These are phyloP conservation scores for Cyclotella choctawhatcheeana DNA, from an alignment of 108 stramenopile species.

Conservation along the genomic window DNA sequence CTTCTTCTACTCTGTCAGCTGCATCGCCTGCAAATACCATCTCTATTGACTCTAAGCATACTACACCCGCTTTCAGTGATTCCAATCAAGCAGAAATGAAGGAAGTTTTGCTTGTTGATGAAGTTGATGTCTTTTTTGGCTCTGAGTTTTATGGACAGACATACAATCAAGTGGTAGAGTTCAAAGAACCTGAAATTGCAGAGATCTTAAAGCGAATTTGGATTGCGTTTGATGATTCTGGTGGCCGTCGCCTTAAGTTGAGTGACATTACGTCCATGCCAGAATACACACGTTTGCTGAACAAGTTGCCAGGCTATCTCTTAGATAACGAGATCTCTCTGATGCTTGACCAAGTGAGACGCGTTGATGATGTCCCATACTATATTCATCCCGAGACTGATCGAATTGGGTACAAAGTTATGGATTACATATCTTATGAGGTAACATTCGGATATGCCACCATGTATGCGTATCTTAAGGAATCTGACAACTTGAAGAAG, in stretches of 20 bases:
- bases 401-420: conserved; percentile 68
- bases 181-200: conserved; percentile 55
- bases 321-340: conserved; percentile 63
- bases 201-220: conserved; percentile 55
- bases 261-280: conserved; percentile 47
- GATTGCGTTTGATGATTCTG: conserved; percentile 36
- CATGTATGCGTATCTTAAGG: conserved; percentile 66
- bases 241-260: conserved; percentile 41
- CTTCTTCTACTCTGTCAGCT: neutral
- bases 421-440: conserved; percentile 63
- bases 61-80: neutral
- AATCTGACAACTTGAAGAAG: conserved; percentile 48
- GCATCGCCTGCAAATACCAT: neutral
- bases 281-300: conserved; percentile 45
- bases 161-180: conserved; percentile 65
- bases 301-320: conserved; percentile 47
- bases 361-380: conserved; percentile 57
- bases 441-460: conserved; percentile 65
- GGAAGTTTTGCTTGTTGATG: conserved; percentile 50
- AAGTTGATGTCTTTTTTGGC: conserved; percentile 76
- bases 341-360: conserved; percentile 63
- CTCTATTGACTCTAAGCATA: neutral
- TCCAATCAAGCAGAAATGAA: neutral
- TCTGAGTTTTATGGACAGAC: conserved; percentile 72
- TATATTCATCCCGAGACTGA: conserved; percentile 52